Base-by-base conservation (phyloP, 306 rosid species). In the Senna tora region DNA sequence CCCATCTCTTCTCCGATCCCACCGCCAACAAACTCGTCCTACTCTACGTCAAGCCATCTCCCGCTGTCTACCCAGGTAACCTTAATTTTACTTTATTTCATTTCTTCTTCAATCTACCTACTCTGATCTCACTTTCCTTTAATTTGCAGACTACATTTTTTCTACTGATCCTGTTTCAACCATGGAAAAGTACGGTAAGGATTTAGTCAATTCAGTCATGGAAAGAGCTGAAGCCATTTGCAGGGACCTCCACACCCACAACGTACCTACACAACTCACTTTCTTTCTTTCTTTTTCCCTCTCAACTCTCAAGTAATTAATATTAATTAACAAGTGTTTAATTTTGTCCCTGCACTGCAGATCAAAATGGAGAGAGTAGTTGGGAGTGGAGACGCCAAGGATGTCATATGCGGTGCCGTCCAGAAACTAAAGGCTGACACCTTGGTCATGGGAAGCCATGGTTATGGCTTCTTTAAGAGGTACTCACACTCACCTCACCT, bases 361-460 rank as follows among this genome's bases (percentile, higher is more conserved):
- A 79, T 86, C 14, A 81, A 75, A 9, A 65, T 89, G 25, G 92
- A 84, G 82, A 89, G 81, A 78, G 43, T 79, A 10, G 79, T 89
- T 15, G 87, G 87, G 20, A 86, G 69, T 2, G 97, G 93, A 66
- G 96, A 89, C 47, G 91, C 96, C 22, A 92, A 76, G 78, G 74
- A 82, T 74, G 96, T 89, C 49, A 92, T 92, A 43, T 89, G 97
- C 43, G 73, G 82, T 20, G 76, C 77, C 2, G 96, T 86, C 38
- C 70, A 81, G 83, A 92, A 78, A 69, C 83, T 87, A 1, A 72
- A 74, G 34, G 90, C 83, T 20, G 97, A 92, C 75, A 85, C 87
- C 21, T 86, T 89, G 75, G 97, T 92, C 9, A 82, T 89, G 91
- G 97, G 97, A 75, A 84, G 88, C 82, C 96, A 92, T 72, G 86